Conservation (phyloP, 768 basidiomycete genomes). For the Russula ochroleuca region DNA sequence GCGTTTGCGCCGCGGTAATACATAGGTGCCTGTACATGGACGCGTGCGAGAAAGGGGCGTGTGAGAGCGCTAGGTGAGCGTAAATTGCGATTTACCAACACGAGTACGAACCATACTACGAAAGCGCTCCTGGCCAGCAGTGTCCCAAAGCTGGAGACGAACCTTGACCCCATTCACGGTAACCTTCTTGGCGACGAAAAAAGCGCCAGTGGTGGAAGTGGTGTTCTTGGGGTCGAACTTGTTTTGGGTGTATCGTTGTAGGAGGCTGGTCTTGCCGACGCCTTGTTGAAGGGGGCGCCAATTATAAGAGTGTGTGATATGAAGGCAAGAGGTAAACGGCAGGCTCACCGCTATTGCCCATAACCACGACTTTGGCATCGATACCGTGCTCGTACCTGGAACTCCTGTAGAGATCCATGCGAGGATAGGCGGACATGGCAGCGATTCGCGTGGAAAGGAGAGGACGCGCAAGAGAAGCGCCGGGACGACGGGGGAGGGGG, state of each 20-base stretch:
- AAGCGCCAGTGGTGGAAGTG: constrained; percentile 87
- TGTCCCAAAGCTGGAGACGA: constrained; percentile 86
- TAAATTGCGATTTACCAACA: constrained; percentile 23
- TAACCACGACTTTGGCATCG: constrained; percentile 94
- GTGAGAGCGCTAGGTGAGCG: constrained; percentile 16
- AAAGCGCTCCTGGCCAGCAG: constrained; percentile 91
- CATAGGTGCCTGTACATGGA: constrained; percentile 71
- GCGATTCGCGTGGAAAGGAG: constrained; percentile 26
- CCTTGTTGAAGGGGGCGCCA: constrained; percentile 42
- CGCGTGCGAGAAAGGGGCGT: constrained; percentile 18
- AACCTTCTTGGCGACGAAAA: constrained; percentile 92
- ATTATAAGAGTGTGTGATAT: not conserved
- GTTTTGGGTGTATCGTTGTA: constrained; percentile 87
- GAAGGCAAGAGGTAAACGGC: constrained; percentile 1
- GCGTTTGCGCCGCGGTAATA: constrained; percentile 96
- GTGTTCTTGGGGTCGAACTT: constrained; percentile 85
- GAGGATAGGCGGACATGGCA: constrained; percentile 54
- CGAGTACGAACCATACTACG: constrained; percentile 68
- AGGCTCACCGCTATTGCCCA: constrained; percentile 69
- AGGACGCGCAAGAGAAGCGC: constrained; percentile 41
- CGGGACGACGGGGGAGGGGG: constrained; percentile 35
- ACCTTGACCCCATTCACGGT: constrained; percentile 81
- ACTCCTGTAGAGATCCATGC: constrained; percentile 61
- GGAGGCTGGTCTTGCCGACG: constrained; percentile 89
- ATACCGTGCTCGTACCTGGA: constrained; percentile 77